Evolutionary conservation across 179 eudicot genomes (phyloP).

Genomic region (Sideroxylon spinosum): DNA sequence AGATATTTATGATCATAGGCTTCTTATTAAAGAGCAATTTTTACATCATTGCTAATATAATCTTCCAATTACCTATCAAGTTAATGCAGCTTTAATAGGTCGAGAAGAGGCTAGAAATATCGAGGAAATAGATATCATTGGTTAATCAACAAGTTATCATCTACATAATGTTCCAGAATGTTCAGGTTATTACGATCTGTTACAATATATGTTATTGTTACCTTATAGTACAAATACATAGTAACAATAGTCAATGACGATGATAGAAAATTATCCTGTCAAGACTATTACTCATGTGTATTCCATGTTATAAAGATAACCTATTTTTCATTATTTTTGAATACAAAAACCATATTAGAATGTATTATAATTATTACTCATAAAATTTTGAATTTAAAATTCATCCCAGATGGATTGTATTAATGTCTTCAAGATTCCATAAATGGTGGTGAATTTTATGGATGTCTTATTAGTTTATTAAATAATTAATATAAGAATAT

Average conservation of each 20-base stretch:
- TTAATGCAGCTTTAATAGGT: neutral
- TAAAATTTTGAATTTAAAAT: neutral
- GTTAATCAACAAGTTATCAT: neutral
- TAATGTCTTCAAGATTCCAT: neutral
- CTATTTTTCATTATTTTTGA: no score
- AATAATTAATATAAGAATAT: no score
- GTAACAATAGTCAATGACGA: neutral
- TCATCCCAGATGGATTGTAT: neutral
- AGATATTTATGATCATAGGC: neutral
- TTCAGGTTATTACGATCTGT: neutral
- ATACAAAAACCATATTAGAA: no score
- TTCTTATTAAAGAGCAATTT: neutral
- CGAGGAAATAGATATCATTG: neutral
- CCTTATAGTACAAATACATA: neutral
- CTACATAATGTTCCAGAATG: neutral
- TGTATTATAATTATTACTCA: neutral
- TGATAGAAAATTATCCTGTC: neutral
- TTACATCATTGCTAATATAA: no score
- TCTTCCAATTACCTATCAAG: neutral
- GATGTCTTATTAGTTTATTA: neutral
- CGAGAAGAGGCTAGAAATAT: neutral
- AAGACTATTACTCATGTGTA: neutral
- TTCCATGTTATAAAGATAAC: neutral
- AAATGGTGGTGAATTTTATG: neutral
- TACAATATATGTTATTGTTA: neutral